These are phyloP conservation scores for Sarocladium brachiariae DNA, from an alignment of 2,329 filamentous ascomycete genomes.

Conservation along the genomic window DNA sequence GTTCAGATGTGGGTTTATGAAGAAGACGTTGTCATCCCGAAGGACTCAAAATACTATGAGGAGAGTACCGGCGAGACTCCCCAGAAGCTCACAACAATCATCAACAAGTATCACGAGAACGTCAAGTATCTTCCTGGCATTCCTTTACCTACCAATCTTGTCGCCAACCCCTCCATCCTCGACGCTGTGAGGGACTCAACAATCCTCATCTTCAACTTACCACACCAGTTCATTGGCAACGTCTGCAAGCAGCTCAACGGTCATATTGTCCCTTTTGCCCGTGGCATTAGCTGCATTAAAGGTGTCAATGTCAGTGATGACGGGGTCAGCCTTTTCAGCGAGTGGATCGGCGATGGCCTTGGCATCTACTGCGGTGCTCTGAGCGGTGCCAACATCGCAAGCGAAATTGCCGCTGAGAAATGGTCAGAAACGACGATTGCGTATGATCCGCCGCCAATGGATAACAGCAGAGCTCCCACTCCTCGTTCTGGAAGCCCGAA, in stretches of 20 bases:
- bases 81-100: conserved; percentile 83
- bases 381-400: conserved; percentile 93
- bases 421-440: conserved; percentile 96
- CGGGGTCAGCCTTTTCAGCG: conserved; percentile 83
- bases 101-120: conserved; percentile 93
- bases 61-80: conserved; percentile 53
- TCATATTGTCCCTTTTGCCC: conserved; percentile 83
- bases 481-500: conserved; percentile 40
- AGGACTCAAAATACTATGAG: conserved; percentile 68
- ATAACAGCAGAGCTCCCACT: conserved; percentile 64
- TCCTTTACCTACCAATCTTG: conserved; percentile 70
- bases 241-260: conserved; percentile 80
- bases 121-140: conserved; percentile 96
- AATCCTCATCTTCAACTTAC: conserved; percentile 91
- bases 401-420: conserved; percentile 89
- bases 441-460: conserved; percentile 86
- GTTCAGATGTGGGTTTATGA: conserved; percentile 99
- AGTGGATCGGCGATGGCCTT: conserved; percentile 84
- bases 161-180: conserved; percentile 74
- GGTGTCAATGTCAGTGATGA: conserved; percentile 87
- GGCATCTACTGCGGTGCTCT: conserved; percentile 96
- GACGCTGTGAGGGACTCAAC: conserved; percentile 78
- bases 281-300: conserved; percentile 97
- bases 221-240: conserved; percentile 89
- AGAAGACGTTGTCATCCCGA: conserved; percentile 72